These are phyloP conservation scores for Plenodomus lindquistii DNA, from an alignment of 2,329 filamentous ascomycete genomes.

Conservation along the genomic window DNA sequence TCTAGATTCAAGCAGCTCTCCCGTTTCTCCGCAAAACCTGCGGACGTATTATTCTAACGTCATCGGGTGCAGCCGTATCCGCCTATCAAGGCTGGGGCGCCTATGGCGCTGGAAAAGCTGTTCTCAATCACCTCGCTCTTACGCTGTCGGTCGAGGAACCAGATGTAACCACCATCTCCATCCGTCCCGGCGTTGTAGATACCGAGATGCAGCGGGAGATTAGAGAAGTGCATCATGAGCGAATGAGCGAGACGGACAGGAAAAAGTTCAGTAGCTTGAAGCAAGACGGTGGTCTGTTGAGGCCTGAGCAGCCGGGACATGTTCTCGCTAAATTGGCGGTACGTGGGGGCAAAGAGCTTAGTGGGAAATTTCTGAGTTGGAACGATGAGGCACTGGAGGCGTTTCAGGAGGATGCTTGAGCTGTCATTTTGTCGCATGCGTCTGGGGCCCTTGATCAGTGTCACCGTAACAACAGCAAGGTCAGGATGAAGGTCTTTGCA, in stretches of 20 bases:
- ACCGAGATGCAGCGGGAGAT: slow-evolving; percentile 90
- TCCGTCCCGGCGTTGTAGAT: slow-evolving; percentile 81
- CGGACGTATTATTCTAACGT: slow-evolving; percentile 76
- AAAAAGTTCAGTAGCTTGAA: slow-evolving; percentile 71
- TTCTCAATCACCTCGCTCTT: slow-evolving; percentile 75
- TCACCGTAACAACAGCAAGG: neutral
- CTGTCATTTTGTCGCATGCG: too few species aligned
- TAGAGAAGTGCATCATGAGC: slow-evolving; percentile 68
- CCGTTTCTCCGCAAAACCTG: slow-evolving; percentile 68
- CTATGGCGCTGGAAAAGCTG: slow-evolving; percentile 83
- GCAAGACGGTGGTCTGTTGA: slow-evolving; percentile 71
- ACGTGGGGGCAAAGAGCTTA: slow-evolving; percentile 65
- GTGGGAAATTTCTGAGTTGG: slow-evolving; percentile 71
- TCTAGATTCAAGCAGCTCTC: slow-evolving; percentile 70
- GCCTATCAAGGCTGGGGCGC: slow-evolving; percentile 75
- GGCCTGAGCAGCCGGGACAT: slow-evolving; percentile 80
- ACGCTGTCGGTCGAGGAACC: slow-evolving; percentile 79
- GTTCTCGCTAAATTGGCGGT: slow-evolving; percentile 82
- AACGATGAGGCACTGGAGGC: slow-evolving; percentile 33
- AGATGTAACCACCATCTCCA: slow-evolving; percentile 69
- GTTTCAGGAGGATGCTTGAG: slow-evolving; percentile 28
- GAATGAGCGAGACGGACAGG: slow-evolving; percentile 62
- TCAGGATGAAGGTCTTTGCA: too few species aligned
- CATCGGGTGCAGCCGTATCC: slow-evolving; percentile 72
- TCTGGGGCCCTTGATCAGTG: neutral